Evolutionary conservation across 176 grass and related monocot species (phyloP).

Genomic region (Chloris gayana): DNA sequence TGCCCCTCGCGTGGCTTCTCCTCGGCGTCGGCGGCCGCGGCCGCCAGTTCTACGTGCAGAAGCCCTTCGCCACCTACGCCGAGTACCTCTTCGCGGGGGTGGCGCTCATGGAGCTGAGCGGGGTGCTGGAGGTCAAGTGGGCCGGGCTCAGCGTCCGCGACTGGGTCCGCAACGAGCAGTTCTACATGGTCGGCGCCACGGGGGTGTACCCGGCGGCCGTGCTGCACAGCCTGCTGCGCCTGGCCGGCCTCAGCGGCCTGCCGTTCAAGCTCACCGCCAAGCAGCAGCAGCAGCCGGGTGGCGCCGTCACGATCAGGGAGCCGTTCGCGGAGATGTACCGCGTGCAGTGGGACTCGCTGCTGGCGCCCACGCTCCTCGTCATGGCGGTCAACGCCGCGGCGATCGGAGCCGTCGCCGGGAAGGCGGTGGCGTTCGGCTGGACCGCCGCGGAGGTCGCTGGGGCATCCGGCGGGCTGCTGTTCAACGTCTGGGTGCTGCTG

Average conservation of each 20-base stretch:
- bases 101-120: slow-evolving; percentile 27
- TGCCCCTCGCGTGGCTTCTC: slow-evolving; percentile 51
- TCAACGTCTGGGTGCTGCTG: slow-evolving; percentile 49
- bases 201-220: slow-evolving; percentile 49
- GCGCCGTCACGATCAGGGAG: background rate
- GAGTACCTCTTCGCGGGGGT: slow-evolving; percentile 40
- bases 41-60: slow-evolving; percentile 46
- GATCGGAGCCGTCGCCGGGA: slow-evolving; percentile 32
- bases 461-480: slow-evolving; percentile 34
- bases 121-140: slow-evolving; percentile 49
- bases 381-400: slow-evolving; percentile 39
- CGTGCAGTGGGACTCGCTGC: slow-evolving; percentile 39
- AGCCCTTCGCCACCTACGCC: slow-evolving; percentile 50
- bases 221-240: slow-evolving; percentile 47
- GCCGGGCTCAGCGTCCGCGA: slow-evolving; percentile 43
- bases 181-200: slow-evolving; percentile 59
- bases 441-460: slow-evolving; percentile 38
- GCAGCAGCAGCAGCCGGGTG: background rate
- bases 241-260: slow-evolving; percentile 43
- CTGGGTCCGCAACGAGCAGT: slow-evolving; percentile 58
- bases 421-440: slow-evolving; percentile 40
- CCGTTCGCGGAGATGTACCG: slow-evolving; percentile 44
- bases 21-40: background rate
- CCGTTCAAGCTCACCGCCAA: slow-evolving; percentile 52
- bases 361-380: slow-evolving; percentile 45